Evolutionary conservation across 176 grass and related monocot genomes (phyloP).

Genomic region (Oryza glaberrima): DNA sequence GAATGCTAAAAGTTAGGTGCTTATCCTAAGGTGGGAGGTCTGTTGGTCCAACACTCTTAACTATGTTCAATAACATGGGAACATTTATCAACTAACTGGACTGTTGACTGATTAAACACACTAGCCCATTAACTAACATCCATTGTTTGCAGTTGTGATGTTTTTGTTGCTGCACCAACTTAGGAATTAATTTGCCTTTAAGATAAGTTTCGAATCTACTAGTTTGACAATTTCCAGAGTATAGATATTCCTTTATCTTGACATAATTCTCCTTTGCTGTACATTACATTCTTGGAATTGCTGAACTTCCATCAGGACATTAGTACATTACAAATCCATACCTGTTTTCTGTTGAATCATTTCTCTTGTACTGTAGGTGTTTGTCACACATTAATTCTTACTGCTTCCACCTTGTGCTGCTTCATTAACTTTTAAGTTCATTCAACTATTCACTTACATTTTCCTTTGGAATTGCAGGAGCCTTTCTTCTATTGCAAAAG

Average conservation of each 20-base stretch:
- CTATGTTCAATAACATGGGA: background rate
- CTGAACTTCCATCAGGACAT: background rate
- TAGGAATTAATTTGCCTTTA: background rate
- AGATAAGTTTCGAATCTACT: background rate
- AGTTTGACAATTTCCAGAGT: background rate
- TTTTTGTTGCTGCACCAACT: background rate
- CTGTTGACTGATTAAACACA: background rate
- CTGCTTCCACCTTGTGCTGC: slow-evolving; percentile 7
- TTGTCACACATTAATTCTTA: slow-evolving; percentile 1
- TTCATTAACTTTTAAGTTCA: slow-evolving; percentile 26
- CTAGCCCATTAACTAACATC: background rate
- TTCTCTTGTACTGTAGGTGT: slow-evolving; percentile 6
- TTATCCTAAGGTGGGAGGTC: too few species aligned
- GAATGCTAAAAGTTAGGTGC: background rate
- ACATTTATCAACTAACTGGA: background rate
- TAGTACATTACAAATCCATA: background rate
- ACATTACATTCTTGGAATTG: background rate
- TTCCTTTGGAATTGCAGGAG: slow-evolving; percentile 57
- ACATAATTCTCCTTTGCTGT: slow-evolving; percentile 15
- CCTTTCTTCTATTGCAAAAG: slow-evolving; percentile 81
- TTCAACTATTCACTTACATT: slow-evolving; percentile 12
- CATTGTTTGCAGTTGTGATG: background rate
- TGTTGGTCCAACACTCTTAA: background rate
- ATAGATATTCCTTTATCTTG: slow-evolving; percentile 14
- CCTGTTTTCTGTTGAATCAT: slow-evolving; percentile 23